These are phyloP conservation scores for Cadophora gregata DNA, from an alignment of 2,329 filamentous ascomycete genomes.

Conservation along the genomic window DNA sequence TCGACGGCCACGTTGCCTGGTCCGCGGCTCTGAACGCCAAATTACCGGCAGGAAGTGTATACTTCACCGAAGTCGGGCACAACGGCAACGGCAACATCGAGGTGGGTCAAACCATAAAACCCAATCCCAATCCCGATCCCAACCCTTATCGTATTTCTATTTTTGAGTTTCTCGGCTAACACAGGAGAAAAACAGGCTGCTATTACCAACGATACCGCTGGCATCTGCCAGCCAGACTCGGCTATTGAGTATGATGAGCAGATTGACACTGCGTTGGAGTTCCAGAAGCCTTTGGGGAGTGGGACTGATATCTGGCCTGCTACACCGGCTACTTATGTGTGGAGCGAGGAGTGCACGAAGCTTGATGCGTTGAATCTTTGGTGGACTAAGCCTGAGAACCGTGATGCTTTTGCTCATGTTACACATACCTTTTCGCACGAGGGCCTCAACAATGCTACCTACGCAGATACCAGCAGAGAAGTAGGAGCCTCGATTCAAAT, in stretches of 20 bases:
- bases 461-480: constrained; percentile 59
- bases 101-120: too few relatives aligned
- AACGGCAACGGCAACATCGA: constrained; percentile 60
- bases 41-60: constrained; percentile 56
- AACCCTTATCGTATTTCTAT: neutral
- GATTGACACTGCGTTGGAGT: constrained; percentile 52
- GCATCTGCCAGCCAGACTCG: constrained; percentile 2
- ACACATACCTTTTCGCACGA: constrained; percentile 67
- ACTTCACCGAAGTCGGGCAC: constrained; percentile 59
- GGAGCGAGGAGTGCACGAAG: constrained; percentile 49
- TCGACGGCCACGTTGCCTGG: constrained; percentile 53
- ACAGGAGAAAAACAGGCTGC: neutral
- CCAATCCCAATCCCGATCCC: too few relatives aligned
- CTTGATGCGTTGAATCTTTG: constrained; percentile 57
- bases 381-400: constrained; percentile 55
- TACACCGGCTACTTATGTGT: constrained; percentile 32
- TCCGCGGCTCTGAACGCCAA: constrained; percentile 50
- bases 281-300: constrained; percentile 54
- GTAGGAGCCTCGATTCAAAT: neutral
- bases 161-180: constrained; percentile 14
- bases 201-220: neutral
- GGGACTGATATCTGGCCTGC: constrained; percentile 56
- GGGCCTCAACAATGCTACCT: constrained; percentile 64
- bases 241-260: constrained; percentile 53
- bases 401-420: constrained; percentile 59